A percentile compares a stretch with the other conserved stretches of the same genome.
These are phyloP conservation scores for Solanum raphanifolium DNA, from an alignment of 257 asterid genomes.

Conservation along the genomic window DNA sequence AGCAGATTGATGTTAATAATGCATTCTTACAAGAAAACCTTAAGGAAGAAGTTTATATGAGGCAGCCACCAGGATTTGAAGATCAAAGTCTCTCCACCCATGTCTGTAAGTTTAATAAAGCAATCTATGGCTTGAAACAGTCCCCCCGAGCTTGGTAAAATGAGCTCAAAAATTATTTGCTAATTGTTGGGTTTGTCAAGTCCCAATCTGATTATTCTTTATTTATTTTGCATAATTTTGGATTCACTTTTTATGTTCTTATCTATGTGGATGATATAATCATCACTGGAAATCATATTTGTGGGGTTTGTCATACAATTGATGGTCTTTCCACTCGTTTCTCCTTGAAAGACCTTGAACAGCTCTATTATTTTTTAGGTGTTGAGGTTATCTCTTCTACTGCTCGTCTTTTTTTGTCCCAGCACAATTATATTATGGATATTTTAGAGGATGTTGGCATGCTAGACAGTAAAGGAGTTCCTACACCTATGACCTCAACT, in stretches of 20 bases:
- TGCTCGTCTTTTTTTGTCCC: neutral
- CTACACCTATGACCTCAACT: neutral
- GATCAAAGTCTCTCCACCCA: neutral
- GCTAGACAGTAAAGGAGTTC: neutral
- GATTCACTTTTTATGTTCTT: no score
- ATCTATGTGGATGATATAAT: no score
- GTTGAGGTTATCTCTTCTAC: neutral
- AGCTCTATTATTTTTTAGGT: neutral
- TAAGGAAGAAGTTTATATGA: neutral
- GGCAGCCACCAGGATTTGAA: neutral
- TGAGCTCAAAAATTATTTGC: no score
- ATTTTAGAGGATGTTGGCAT: neutral
- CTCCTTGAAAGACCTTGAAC: no score
- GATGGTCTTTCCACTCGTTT: no score
- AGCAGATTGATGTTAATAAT: neutral
- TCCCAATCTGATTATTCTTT: no score
- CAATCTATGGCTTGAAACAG: neutral
- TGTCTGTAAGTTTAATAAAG: neutral
- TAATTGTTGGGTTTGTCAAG: no score
- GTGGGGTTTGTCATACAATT: no score
- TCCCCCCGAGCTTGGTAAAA: neutral
- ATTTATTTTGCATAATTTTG: no score
- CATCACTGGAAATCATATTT: no score
- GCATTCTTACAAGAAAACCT: neutral
- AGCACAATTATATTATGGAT: neutral